Conservation (phyloP, 2,329 filamentous ascomycete species). For the Sarocladium strictum region DNA sequence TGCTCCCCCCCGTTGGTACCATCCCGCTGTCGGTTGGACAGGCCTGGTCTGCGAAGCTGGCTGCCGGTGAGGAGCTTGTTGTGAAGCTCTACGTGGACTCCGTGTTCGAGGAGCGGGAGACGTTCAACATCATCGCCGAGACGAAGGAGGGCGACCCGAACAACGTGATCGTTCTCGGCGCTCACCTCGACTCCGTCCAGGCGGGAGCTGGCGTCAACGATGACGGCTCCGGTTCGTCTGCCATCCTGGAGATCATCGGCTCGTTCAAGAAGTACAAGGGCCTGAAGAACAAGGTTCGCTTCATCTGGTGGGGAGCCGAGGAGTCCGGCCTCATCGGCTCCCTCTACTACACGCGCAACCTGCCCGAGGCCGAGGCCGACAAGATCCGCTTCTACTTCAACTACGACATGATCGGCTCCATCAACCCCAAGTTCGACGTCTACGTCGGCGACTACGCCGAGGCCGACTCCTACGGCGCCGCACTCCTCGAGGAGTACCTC, state of each 20-base stretch:
- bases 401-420: slow-evolving; percentile 55
- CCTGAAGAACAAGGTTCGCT: slow-evolving; percentile 32
- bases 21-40: slow-evolving; percentile 25
- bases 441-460: slow-evolving; percentile 23
- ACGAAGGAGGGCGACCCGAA: slow-evolving; percentile 33
- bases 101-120: slow-evolving; percentile 23
- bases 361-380: slow-evolving; percentile 24
- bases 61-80: slow-evolving; percentile 21
- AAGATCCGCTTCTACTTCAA: slow-evolving; percentile 59
- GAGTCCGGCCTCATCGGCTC: slow-evolving; percentile 30
- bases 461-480: slow-evolving; percentile 24
- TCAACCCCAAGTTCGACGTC: slow-evolving; percentile 23
- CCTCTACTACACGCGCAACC: slow-evolving; percentile 23
- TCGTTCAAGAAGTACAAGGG: slow-evolving; percentile 31
- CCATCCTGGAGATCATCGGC: slow-evolving; percentile 31
- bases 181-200: slow-evolving; percentile 34
- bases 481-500: slow-evolving; percentile 25
- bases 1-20: slow-evolving; percentile 26
- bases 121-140: slow-evolving; percentile 35
- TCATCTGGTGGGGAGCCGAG: slow-evolving; percentile 34
- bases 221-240: slow-evolving; percentile 31
- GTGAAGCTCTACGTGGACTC: slow-evolving; percentile 28
- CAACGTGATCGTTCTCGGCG: slow-evolving; percentile 36
- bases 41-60: slow-evolving; percentile 25
- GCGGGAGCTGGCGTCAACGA: slow-evolving; percentile 36